Conservation (phyloP, 1,139 yeast genomes). For the Geotrichum candidum region DNA sequence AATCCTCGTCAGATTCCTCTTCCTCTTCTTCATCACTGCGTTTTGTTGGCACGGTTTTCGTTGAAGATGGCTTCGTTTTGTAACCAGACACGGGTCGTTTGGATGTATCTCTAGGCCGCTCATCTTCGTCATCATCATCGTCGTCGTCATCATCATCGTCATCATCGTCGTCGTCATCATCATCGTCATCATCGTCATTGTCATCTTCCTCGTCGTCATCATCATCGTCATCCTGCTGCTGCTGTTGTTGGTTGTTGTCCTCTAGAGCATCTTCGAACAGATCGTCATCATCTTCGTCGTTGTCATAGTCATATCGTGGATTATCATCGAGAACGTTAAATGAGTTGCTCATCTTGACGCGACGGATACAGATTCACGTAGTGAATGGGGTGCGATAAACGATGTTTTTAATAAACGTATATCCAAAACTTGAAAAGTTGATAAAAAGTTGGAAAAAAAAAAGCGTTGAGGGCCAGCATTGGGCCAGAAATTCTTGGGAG, state of each 20-base stretch:
- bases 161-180: constrained; percentile 24
- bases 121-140: constrained; percentile 9
- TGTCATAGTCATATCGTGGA: constrained; percentile 16
- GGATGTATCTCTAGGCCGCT: constrained; percentile 3
- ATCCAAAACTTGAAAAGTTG: background rate
- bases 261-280: constrained; percentile 30
- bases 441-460: background rate
- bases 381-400: background rate
- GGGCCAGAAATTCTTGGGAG: background rate
- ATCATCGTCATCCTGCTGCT: constrained; percentile 19
- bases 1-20: constrained; percentile 17
- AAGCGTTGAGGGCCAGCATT: background rate
- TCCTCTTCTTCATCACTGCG: constrained; percentile 1
- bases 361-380: background rate
- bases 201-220: constrained; percentile 22
- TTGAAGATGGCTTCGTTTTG: constrained; percentile 10
- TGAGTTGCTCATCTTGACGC: constrained; percentile 7
- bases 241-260: constrained; percentile 22
- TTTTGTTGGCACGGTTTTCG: background rate
- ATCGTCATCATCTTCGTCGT: constrained; percentile 29
- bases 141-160: constrained; percentile 20
- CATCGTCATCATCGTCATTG: constrained; percentile 21
- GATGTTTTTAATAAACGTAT: background rate
- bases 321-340: constrained; percentile 12
- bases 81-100: constrained; percentile 14